phyloP scores from a whole-genome alignment of 2,329 filamentous ascomycete species.

The Aspergillus sp. region DNA sequence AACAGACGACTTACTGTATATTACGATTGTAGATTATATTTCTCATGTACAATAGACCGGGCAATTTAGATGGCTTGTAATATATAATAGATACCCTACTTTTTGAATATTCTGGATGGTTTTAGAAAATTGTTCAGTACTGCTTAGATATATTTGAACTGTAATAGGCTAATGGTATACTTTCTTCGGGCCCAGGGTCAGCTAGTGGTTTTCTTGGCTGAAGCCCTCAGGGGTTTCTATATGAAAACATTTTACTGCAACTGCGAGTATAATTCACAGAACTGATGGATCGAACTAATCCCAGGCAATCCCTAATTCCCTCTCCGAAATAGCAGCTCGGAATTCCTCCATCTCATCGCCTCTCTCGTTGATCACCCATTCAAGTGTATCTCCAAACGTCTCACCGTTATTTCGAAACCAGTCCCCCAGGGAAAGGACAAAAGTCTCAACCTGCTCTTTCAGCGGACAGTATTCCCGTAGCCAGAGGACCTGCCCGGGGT shows the following conservation, averaged over 20 bases:
- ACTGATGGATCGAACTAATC: constrained; percentile 9
- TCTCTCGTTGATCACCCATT: constrained; percentile 56
- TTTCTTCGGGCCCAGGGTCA: no score
- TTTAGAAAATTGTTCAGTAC: background rate
- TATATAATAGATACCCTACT: constrained; percentile 12
- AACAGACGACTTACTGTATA: constrained; percentile 6
- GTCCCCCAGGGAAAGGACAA: constrained; percentile 52
- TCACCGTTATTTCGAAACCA: constrained; percentile 67
- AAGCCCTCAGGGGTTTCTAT: background rate
- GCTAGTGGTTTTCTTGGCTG: background rate
- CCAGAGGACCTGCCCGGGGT: constrained; percentile 60
- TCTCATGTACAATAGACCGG: constrained; percentile 8
- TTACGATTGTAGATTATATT: constrained; percentile 11
- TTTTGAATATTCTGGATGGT: background rate
- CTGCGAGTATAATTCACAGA: background rate
- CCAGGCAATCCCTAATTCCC: constrained; percentile 33
- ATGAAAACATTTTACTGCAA: background rate
- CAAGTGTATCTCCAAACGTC: constrained; percentile 60
- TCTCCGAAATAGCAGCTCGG: constrained; percentile 28
- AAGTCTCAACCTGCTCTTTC: constrained; percentile 59
- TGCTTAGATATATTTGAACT: background rate
- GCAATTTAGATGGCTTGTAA: constrained; percentile 10
- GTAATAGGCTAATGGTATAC: background rate
- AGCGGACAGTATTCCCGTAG: constrained; percentile 56
- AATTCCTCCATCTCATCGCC: constrained; percentile 51